Evolutionary conservation across 176 grass and related monocot species (phyloP).

Genomic region (Carex scoparia): DNA sequence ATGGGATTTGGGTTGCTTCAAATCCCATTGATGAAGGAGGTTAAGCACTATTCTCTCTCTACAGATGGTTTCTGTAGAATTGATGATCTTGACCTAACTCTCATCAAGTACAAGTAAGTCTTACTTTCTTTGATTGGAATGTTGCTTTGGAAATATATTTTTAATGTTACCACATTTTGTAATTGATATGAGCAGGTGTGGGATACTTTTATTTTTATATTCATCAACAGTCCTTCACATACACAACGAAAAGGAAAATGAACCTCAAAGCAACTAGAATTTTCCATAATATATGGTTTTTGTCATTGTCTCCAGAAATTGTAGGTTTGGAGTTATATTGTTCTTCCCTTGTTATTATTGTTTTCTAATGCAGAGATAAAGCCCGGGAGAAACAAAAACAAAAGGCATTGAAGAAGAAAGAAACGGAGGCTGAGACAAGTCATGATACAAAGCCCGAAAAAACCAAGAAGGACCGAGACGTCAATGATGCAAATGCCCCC

Average conservation of each 20-base stretch:
- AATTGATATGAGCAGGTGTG: not conserved
- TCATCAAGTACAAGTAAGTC: slow-evolving; percentile 95
- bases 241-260: not conserved
- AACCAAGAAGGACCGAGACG: slow-evolving; percentile 33
- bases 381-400: slow-evolving; percentile 72
- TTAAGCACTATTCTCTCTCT: slow-evolving; percentile 91
- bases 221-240: not conserved
- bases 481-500: slow-evolving; percentile 30
- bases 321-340: not conserved
- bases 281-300: not conserved
- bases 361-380: slow-evolving; percentile 52
- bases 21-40: slow-evolving; percentile 88
- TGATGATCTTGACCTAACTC: slow-evolving; percentile 41
- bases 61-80: slow-evolving; percentile 62
- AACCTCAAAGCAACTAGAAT: not conserved
- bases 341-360: not conserved
- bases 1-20: slow-evolving; percentile 95
- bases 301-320: not conserved
- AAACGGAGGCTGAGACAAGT: slow-evolving; percentile 35
- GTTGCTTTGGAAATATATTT: not conserved
- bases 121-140: slow-evolving; percentile 3
- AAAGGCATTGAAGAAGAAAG: slow-evolving; percentile 66
- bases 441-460: slow-evolving; percentile 40
- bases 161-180: not conserved
- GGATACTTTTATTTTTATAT: not conserved